phyloP scores from a whole-genome alignment of 148 eudicot species.

The Rhododendron kiyosumense region DNA sequence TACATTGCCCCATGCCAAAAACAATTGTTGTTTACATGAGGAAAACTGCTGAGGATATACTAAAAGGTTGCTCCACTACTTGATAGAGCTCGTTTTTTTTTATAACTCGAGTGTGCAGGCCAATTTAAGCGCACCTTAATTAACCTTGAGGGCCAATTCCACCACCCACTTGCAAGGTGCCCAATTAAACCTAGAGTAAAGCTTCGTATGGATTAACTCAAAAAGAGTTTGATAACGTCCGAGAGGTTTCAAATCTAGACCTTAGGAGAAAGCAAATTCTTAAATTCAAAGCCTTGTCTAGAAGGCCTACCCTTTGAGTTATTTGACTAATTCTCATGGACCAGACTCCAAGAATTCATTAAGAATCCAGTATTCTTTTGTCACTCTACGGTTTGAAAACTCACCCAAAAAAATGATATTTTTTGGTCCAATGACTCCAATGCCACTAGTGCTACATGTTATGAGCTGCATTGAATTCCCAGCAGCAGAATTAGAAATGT shows the following conservation, averaged over 20 bases:
- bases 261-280: too few relatives aligned
- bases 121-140: too few relatives aligned
- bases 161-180: background rate
- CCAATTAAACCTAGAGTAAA: background rate
- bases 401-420: background rate
- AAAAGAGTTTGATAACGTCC: too few relatives aligned
- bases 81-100: background rate
- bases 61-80: background rate
- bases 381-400: background rate
- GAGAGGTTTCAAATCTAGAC: background rate
- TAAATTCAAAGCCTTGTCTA: too few relatives aligned
- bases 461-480: background rate
- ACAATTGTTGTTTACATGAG: background rate
- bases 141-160: too few relatives aligned
- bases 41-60: background rate
- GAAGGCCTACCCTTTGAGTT: background rate
- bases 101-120: background rate
- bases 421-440: background rate
- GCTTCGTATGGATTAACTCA: background rate
- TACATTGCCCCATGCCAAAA: background rate
- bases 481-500: background rate
- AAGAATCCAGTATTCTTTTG: background rate
- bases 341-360: background rate
- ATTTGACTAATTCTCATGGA: background rate
- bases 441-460: background rate